Percentiles rank a stretch among this genome's conserved stretches.
Evolutionary conservation across 129 eudicot species (phyloP).

Genomic region (Saussurea involucrata): DNA sequence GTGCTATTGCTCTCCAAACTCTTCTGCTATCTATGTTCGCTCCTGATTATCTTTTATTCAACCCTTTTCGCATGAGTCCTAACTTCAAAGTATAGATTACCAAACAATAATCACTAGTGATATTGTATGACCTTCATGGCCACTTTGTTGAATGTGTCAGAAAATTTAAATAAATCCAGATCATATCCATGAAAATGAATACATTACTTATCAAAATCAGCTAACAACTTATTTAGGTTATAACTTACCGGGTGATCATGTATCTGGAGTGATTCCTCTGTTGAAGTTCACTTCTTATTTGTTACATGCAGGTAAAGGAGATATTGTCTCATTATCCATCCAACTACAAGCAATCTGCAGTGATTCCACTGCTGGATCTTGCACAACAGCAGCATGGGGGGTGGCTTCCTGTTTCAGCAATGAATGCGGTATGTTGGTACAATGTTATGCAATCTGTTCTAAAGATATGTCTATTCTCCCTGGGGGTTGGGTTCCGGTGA

Average conservation of each 20-base stretch:
- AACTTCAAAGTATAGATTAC: no score
- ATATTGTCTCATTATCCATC: conserved; percentile 89
- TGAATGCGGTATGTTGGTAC: conserved; percentile 78
- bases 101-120: no score
- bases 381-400: conserved; percentile 99
- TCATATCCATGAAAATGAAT: no score
- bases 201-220: no score
- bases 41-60: no score
- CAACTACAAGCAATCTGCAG: conserved; percentile 99
- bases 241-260: background rate
- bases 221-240: background rate
- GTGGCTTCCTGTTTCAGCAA: conserved; percentile 99
- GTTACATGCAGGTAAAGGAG: conserved; percentile 66
- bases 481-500: no score
- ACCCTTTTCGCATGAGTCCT: no score
- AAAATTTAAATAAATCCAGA: no score
- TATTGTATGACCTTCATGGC: no score
- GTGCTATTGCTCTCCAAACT: no score
- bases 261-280: background rate
- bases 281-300: background rate
- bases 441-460: background rate
- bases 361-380: conserved; percentile 93
- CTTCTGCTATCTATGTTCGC: no score
- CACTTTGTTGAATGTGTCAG: no score
- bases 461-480: background rate